Evolutionary conservation across 2,329 filamentous ascomycete species (phyloP).

Genomic region (Aspergillus japonicus): DNA sequence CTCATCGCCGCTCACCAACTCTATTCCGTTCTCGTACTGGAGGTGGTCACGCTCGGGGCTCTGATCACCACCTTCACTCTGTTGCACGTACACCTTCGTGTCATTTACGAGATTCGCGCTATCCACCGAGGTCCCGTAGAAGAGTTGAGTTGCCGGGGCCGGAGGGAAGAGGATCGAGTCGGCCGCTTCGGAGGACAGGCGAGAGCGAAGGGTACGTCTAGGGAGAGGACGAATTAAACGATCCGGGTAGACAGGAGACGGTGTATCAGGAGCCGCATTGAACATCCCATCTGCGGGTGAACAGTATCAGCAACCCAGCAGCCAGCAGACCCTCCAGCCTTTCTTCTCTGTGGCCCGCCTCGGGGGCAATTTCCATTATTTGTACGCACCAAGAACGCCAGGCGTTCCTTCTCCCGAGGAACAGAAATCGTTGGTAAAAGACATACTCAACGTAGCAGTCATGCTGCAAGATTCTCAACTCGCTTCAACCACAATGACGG

Average conservation of each 20-base stretch:
- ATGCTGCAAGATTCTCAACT: conserved; percentile 35
- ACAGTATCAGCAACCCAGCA: conserved; percentile 39
- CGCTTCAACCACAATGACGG: conserved; percentile 31
- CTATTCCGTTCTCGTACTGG: conserved; percentile 55
- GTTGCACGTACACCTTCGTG: conserved; percentile 46
- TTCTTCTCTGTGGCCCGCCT: conserved; percentile 6
- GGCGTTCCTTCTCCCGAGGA: conserved; percentile 19
- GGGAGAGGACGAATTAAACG: conserved; percentile 91
- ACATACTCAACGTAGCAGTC: conserved; percentile 48
- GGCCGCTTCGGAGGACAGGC: conserved; percentile 80
- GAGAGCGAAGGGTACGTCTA: conserved; percentile 81
- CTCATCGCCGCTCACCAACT: conserved; percentile 63
- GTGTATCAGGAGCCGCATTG: conserved; percentile 62
- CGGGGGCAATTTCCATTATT: conserved; percentile 12
- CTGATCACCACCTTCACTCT: conserved; percentile 44
- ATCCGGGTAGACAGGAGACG: conserved; percentile 79
- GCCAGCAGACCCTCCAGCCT: conserved; percentile 24
- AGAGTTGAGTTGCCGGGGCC: conserved; percentile 69
- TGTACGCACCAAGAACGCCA: conserved; percentile 14
- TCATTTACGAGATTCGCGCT: conserved; percentile 53
- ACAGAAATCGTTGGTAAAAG: conserved; percentile 20
- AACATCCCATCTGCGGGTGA: conserved; percentile 48
- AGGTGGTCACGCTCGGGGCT: conserved; percentile 44
- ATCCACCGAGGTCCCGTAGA: conserved; percentile 67
- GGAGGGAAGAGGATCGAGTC: conserved; percentile 80